Conservation (phyloP, 495 filamentous ascomycete genomes). For the Aspergillus affinis region DNA sequence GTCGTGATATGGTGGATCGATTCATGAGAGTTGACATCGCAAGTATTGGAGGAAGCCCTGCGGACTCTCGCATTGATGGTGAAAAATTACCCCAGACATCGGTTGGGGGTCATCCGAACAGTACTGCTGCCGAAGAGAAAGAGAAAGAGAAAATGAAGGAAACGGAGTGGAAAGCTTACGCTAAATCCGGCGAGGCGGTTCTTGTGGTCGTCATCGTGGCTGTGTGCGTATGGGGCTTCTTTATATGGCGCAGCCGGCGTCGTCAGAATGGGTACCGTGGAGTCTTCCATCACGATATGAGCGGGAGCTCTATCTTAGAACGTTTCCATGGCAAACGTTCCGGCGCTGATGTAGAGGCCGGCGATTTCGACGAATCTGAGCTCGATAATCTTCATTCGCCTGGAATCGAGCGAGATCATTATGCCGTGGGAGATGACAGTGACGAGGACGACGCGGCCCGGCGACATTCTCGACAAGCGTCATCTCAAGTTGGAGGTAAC, state of each 20-base stretch:
- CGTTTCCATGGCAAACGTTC: slow-evolving; percentile 51
- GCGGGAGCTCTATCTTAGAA: slow-evolving; percentile 33
- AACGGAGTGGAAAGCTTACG: slow-evolving; percentile 90
- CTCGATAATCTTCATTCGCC: slow-evolving; percentile 69
- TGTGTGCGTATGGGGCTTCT: slow-evolving; percentile 77
- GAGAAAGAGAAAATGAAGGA: slow-evolving; percentile 76
- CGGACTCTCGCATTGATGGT: slow-evolving; percentile 85
- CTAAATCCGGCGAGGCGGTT: slow-evolving; percentile 85
- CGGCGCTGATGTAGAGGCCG: slow-evolving; percentile 69
- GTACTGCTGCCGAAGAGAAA: slow-evolving; percentile 67
- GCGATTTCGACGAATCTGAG: slow-evolving; percentile 87
- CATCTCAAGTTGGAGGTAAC: slow-evolving; percentile 7
- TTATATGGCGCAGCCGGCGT: slow-evolving; percentile 77
- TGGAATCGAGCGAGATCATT: slow-evolving; percentile 38
- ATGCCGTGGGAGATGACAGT: slow-evolving; percentile 45
- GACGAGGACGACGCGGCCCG: slow-evolving; percentile 35
- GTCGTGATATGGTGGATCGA: slow-evolving; percentile 94
- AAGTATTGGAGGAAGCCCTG: slow-evolving; percentile 80
- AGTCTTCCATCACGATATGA: slow-evolving; percentile 34
- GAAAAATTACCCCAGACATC: slow-evolving; percentile 80
- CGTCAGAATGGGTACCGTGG: slow-evolving; percentile 48
- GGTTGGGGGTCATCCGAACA: slow-evolving; percentile 85
- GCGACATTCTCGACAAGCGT: slow-evolving; percentile 13
- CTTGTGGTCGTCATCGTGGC: slow-evolving; percentile 81
- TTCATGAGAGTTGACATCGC: slow-evolving; percentile 94